Percentiles rank a stretch among this genome's conserved stretches.
Evolutionary conservation across 805 yeast species (phyloP).

Genomic region (Metschnikowia amazonensis): DNA sequence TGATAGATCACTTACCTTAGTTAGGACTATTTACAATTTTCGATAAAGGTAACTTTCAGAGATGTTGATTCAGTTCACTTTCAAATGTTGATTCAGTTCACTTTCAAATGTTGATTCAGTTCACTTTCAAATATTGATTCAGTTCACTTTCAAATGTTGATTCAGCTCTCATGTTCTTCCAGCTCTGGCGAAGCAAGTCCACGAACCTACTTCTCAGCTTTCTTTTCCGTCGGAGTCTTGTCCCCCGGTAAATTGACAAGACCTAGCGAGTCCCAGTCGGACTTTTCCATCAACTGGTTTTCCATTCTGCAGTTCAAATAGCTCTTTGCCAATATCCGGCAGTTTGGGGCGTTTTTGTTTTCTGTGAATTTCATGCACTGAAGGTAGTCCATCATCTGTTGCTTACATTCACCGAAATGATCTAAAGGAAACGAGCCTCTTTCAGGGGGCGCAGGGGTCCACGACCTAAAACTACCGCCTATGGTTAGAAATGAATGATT

Average conservation of each 20-base stretch:
- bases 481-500: conserved; percentile 8
- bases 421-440: conserved; percentile 95
- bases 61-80: conserved; percentile 7
- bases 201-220: conserved; percentile 13
- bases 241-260: conserved; percentile 41
- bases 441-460: conserved; percentile 91
- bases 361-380: conserved; percentile 72
- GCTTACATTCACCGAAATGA: conserved; percentile 78
- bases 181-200: background rate
- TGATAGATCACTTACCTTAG: background rate
- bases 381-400: conserved; percentile 70
- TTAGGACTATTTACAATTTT: conserved; percentile 17
- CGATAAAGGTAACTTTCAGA: conserved; percentile 17
- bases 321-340: conserved; percentile 76
- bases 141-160: too few species aligned
- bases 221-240: conserved; percentile 5
- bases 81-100: too few species aligned
- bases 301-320: conserved; percentile 90
- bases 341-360: conserved; percentile 87
- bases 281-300: conserved; percentile 44
- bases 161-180: too few species aligned
- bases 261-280: conserved; percentile 44
- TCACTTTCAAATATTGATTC: too few species aligned
- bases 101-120: too few species aligned
- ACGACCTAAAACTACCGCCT: conserved; percentile 24